A percentile compares a stretch with the other conserved stretches of the same genome.
phyloP scores from a whole-genome alignment of 805 yeast genomes.

The Ogataea dorogensis region DNA sequence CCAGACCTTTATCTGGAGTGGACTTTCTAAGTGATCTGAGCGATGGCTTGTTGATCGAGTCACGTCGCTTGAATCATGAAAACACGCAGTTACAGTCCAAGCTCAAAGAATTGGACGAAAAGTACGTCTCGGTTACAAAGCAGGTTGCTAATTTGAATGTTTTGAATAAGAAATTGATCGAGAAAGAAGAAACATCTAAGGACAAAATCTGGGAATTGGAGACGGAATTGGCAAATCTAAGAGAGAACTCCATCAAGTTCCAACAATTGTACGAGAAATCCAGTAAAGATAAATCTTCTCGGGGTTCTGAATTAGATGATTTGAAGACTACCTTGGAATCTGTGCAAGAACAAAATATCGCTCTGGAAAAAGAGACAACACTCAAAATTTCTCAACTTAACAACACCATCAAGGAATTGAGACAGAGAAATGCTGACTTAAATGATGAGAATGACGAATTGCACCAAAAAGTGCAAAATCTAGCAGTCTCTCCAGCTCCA shows the following conservation, averaged over 20 bases:
- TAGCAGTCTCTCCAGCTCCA: slow-evolving; percentile 14
- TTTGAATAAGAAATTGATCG: slow-evolving; percentile 34
- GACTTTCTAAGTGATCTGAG: slow-evolving; percentile 72
- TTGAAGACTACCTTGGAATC: slow-evolving; percentile 51
- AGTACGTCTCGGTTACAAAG: slow-evolving; percentile 39
- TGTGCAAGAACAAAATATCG: slow-evolving; percentile 38
- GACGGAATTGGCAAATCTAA: slow-evolving; percentile 40
- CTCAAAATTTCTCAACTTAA: slow-evolving; percentile 37
- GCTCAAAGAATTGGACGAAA: slow-evolving; percentile 43
- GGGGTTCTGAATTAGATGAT: slow-evolving; percentile 28
- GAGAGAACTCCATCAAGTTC: slow-evolving; percentile 42
- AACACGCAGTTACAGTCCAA: slow-evolving; percentile 46
- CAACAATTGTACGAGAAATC: slow-evolving; percentile 42
- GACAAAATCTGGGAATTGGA: slow-evolving; percentile 70
- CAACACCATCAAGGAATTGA: slow-evolving; percentile 47
- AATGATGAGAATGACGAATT: slow-evolving; percentile 69
- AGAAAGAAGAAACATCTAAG: slow-evolving; percentile 48
- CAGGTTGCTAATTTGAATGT: slow-evolving; percentile 36
- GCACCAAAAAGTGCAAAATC: slow-evolving; percentile 36
- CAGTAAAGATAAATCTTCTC: slow-evolving; percentile 34
- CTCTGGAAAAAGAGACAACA: slow-evolving; percentile 40
- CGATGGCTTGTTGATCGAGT: slow-evolving; percentile 67
- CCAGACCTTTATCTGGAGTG: slow-evolving; percentile 53
- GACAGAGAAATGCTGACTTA: slow-evolving; percentile 51
- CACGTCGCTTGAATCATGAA: slow-evolving; percentile 68